These are phyloP conservation scores for Rusavskia elegans DNA, from an alignment of 495 filamentous ascomycete genomes.

Conservation along the genomic window DNA sequence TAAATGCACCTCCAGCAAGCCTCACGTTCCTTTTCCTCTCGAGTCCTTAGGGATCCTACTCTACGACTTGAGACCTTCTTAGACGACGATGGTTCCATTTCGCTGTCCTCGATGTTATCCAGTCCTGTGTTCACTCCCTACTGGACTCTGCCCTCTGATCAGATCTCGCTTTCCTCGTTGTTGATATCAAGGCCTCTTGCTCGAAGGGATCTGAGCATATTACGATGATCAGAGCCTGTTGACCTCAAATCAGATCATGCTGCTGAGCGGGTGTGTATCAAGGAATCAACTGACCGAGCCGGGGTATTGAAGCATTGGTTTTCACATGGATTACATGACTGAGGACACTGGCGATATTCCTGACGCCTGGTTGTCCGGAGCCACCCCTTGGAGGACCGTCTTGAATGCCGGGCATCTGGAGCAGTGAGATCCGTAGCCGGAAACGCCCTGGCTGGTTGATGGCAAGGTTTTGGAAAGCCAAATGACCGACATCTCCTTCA, in stretches of 20 bases:
- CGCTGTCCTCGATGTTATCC: not conserved
- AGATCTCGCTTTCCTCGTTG: not conserved
- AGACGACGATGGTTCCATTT: no score
- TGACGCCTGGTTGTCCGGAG: not conserved
- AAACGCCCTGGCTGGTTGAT: not conserved
- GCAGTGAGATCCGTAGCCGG: slow-evolving; percentile 1
- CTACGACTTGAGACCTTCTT: no score
- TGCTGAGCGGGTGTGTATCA: no score
- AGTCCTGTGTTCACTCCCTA: not conserved
- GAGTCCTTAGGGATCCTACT: no score
- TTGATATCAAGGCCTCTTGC: not conserved
- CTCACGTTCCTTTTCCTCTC: no score
- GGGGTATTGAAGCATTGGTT: not conserved
- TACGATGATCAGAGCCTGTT: not conserved
- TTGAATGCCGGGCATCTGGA: not conserved
- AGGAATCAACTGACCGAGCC: not conserved
- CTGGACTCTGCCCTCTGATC: not conserved
- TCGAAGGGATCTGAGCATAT: not conserved
- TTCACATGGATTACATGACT: not conserved
- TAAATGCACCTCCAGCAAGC: no score
- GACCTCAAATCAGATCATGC: not conserved
- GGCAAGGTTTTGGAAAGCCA: not conserved
- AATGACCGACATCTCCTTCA: not conserved
- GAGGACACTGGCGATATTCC: not conserved
- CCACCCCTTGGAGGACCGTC: no score